Conservation (phyloP, 2,329 filamentous ascomycete species). For the Pseudomassariella vexata region DNA sequence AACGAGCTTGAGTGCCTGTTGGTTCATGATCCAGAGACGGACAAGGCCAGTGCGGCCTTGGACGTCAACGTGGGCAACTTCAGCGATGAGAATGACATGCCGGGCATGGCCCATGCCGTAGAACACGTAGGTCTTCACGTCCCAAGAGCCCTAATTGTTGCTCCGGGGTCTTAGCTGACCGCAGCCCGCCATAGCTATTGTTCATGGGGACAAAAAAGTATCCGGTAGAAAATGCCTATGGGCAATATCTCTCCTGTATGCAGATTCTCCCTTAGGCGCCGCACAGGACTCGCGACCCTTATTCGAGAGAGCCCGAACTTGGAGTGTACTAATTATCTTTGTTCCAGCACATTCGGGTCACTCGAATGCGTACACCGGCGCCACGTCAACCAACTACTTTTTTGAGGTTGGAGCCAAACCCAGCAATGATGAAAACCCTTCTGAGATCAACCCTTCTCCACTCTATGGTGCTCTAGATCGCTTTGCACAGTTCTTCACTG, state of each 20-base stretch:
- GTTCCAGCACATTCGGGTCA: slow-evolving; percentile 80
- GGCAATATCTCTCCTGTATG: slow-evolving; percentile 89
- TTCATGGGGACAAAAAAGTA: slow-evolving; percentile 99
- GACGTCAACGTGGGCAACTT: slow-evolving; percentile 65
- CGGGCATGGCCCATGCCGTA: slow-evolving; percentile 91
- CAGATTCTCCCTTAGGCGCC: no score
- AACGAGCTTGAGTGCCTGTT: slow-evolving; percentile 89
- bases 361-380: slow-evolving; percentile 91
- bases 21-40: slow-evolving; percentile 89
- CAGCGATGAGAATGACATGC: slow-evolving; percentile 85
- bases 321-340: no score
- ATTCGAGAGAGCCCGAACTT: no score
- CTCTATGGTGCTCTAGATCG: slow-evolving; percentile 80
- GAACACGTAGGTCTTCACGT: slow-evolving; percentile 66
- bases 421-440: slow-evolving; percentile 51
- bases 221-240: slow-evolving; percentile 91
- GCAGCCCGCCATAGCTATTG: slow-evolving; percentile 57
- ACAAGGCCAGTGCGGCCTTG: slow-evolving; percentile 87
- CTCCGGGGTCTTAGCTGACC: no score
- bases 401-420: slow-evolving; percentile 88
- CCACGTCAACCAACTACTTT: slow-evolving; percentile 95
- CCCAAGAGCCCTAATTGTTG: no score
- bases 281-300: no score
- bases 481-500: slow-evolving; percentile 91
- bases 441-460: slow-evolving; percentile 50